Conservation (phyloP, 2,329 filamentous ascomycete species). For the Xylaria sp. region DNA sequence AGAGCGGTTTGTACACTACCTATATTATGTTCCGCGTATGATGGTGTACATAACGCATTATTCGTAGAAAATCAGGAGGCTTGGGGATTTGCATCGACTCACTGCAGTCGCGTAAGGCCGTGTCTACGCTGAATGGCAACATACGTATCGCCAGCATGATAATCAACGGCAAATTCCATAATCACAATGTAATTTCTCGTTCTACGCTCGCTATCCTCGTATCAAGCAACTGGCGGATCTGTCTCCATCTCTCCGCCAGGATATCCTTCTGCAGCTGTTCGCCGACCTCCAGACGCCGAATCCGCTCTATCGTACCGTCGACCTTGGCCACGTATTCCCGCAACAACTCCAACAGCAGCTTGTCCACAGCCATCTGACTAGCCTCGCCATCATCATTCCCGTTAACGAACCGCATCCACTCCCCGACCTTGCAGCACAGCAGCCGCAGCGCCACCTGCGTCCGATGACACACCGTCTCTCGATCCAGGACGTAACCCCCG, state of each 20-base stretch:
- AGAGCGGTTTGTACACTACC: not conserved
- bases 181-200: slow-evolving; percentile 17
- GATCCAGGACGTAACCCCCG: slow-evolving; percentile 63
- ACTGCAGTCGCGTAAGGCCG: not conserved
- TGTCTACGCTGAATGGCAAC: not conserved
- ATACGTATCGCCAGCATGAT: not conserved
- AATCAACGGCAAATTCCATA: not conserved
- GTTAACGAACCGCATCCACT: slow-evolving; percentile 60
- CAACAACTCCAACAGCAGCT: slow-evolving; percentile 53
- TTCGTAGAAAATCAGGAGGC: not conserved
- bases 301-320: slow-evolving; percentile 45
- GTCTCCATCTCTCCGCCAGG: slow-evolving; percentile 55
- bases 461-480: slow-evolving; percentile 62
- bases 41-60: not conserved
- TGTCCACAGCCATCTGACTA: slow-evolving; percentile 54
- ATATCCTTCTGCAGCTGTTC: slow-evolving; percentile 52
- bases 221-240: slow-evolving; percentile 54
- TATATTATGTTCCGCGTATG: not conserved
- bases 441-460: slow-evolving; percentile 64
- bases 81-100: not conserved
- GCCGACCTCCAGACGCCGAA: slow-evolving; percentile 45
- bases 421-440: slow-evolving; percentile 50
- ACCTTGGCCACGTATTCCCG: slow-evolving; percentile 51
- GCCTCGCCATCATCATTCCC: slow-evolving; percentile 57
- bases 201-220: slow-evolving; percentile 51